Conservation (phyloP, 2,329 filamentous ascomycete species). For the Exophiala phaeomuriformis region DNA sequence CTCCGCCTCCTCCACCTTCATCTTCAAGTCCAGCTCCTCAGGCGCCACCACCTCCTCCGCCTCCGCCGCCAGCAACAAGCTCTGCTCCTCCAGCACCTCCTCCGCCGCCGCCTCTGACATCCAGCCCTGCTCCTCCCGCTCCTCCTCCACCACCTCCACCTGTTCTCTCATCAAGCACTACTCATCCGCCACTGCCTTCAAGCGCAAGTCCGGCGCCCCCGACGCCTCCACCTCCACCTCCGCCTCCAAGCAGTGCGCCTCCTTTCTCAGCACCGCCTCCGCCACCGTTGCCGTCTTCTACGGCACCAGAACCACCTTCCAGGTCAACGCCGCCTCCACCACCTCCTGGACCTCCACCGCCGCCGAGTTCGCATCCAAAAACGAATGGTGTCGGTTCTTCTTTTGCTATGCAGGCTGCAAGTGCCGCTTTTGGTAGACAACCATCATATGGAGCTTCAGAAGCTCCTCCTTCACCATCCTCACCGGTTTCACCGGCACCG, state of each 20-base stretch:
- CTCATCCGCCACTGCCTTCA: conserved; percentile 34
- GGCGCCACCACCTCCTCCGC: conserved; percentile 36
- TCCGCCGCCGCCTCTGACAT: conserved; percentile 36
- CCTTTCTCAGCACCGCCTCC: conserved; percentile 34
- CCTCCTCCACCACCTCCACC: conserved; percentile 43
- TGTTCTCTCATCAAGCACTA: conserved; percentile 41
- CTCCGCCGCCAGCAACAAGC: conserved; percentile 31
- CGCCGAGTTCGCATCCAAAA: conserved; percentile 35
- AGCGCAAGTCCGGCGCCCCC: conserved; percentile 37
- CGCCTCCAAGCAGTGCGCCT: conserved; percentile 32
- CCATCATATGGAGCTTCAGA: conserved; percentile 32
- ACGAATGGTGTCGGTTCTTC: conserved; percentile 34
- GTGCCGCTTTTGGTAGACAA: conserved; percentile 48
- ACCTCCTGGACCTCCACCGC: conserved; percentile 25
- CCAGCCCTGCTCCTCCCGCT: conserved; percentile 26
- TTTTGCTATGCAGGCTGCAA: conserved; percentile 53
- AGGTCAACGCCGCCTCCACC: conserved; percentile 36
- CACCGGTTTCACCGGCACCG: conserved; percentile 36
- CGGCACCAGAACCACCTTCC: conserved; percentile 44
- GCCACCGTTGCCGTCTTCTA: conserved; percentile 44
- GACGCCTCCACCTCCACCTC: conserved; percentile 35
- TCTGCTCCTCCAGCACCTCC: conserved; percentile 38
- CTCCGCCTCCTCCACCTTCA: conserved; percentile 38
- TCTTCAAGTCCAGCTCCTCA: conserved; percentile 38
- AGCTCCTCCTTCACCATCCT: conserved; percentile 38